Conservation (phyloP, 2,329 filamentous ascomycete genomes). For the Apiospora kogelbergensis region DNA sequence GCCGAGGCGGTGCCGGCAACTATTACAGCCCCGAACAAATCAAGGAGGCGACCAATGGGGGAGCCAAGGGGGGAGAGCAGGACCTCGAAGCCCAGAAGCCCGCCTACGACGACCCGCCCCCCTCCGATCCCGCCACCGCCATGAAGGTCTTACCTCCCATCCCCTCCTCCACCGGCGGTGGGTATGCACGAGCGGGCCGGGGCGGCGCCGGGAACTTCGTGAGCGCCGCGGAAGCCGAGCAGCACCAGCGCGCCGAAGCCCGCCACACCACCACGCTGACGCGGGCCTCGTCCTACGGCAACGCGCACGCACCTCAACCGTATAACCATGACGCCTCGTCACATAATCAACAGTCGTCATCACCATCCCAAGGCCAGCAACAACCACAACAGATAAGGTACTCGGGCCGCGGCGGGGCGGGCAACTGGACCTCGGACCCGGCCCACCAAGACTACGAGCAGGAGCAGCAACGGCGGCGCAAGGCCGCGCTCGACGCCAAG, state of each 20-base stretch:
- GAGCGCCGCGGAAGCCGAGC: constrained; percentile 23
- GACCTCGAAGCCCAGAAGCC: constrained; percentile 40
- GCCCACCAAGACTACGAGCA: constrained; percentile 16
- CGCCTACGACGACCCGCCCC: constrained; percentile 23
- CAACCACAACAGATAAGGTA: neutral
- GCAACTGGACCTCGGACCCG: constrained; percentile 45
- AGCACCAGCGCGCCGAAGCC: neutral
- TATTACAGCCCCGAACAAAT: constrained; percentile 54
- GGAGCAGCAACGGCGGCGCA: constrained; percentile 26
- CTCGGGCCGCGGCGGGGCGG: constrained; percentile 47
- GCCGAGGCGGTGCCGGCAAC: constrained; percentile 66
- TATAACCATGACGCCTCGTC: too few species aligned
- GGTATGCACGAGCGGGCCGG: constrained; percentile 49
- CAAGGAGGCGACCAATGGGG: constrained; percentile 39
- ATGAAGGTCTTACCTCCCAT: constrained; percentile 20
- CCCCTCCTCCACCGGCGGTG: constrained; percentile 12
- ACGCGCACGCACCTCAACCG: neutral
- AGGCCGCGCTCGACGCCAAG: constrained; percentile 28
- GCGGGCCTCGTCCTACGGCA: neutral
- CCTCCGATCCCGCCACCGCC: constrained; percentile 22
- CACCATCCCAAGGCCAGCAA: neutral
- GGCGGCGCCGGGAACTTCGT: constrained; percentile 64
- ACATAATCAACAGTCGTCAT: neutral
- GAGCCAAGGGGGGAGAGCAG: constrained; percentile 18
- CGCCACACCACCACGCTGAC: neutral